These are phyloP conservation scores for Sphaceloma murrayae DNA, from an alignment of 2,329 filamentous ascomycete genomes.

Conservation along the genomic window DNA sequence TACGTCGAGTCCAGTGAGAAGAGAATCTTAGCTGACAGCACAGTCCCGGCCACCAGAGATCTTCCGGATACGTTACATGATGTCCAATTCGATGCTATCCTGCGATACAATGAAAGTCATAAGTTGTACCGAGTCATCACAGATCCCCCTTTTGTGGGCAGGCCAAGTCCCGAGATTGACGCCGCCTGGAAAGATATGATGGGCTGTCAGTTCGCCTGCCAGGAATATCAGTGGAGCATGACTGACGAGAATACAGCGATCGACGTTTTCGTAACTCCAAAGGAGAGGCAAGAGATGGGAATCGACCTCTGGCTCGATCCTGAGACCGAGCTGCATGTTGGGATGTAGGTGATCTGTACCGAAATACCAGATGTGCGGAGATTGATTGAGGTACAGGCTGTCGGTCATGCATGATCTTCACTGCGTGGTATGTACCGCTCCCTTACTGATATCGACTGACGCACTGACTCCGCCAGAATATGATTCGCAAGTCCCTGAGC, in stretches of 20 bases:
- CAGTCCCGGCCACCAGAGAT: neutral
- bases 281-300: conserved; percentile 4
- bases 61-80: neutral
- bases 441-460: neutral
- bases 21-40: neutral
- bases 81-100: neutral
- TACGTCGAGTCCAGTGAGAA: neutral
- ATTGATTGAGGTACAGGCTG: too few relatives aligned
- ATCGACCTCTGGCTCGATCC: conserved; percentile 3
- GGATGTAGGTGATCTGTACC: too few relatives aligned
- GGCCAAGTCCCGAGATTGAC: conserved; percentile 2
- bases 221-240: neutral
- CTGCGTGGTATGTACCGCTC: neutral
- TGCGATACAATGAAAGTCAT: neutral
- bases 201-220: neutral
- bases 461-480: neutral
- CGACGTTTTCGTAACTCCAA: conserved; percentile 1
- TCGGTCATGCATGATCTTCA: conserved; percentile 5
- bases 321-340: conserved; percentile 2
- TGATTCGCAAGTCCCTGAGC: conserved; percentile 6
- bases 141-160: neutral
- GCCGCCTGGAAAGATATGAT: conserved; percentile 1
- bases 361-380: too few relatives aligned
- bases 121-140: neutral
- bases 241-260: neutral